phyloP scores from a whole-genome alignment of 495 filamentous ascomycete species.

The Penicillium chermesinum region DNA sequence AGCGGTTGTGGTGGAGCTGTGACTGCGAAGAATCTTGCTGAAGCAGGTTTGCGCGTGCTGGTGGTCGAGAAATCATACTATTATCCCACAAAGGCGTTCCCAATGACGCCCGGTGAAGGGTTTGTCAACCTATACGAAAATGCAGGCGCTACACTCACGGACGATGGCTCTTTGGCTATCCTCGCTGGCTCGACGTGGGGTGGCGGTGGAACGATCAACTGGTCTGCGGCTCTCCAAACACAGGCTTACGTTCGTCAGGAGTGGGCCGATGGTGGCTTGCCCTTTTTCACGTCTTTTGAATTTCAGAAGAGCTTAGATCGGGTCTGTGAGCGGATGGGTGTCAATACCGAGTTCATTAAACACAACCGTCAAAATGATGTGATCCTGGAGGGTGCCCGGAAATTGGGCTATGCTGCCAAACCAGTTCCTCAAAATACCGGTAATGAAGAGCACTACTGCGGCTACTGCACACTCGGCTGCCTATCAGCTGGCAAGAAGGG shows the following conservation, averaged over 20 bases:
- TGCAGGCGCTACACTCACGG: constrained; percentile 47
- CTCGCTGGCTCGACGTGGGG: constrained; percentile 75
- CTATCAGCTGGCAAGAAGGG: constrained; percentile 68
- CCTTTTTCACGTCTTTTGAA: constrained; percentile 69
- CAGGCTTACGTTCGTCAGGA: constrained; percentile 76
- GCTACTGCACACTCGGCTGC: constrained; percentile 77
- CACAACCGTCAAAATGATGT: constrained; percentile 67
- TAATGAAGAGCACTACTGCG: constrained; percentile 63
- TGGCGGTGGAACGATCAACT: constrained; percentile 84
- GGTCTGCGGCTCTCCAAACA: constrained; percentile 78
- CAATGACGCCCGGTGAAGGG: constrained; percentile 58
- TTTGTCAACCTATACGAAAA: constrained; percentile 60
- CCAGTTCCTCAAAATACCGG: constrained; percentile 77
- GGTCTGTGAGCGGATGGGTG: constrained; percentile 71
- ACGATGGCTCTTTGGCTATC: constrained; percentile 58
- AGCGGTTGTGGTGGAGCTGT: constrained; percentile 87
- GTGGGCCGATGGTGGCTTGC: constrained; percentile 70
- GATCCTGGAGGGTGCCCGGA: constrained; percentile 68
- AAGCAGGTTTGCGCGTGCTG: constrained; percentile 66
- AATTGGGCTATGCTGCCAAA: constrained; percentile 67
- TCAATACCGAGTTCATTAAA: constrained; percentile 56
- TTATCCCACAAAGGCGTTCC: constrained; percentile 65
- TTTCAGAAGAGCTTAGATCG: constrained; percentile 75
- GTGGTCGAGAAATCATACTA: constrained; percentile 81
- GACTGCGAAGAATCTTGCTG: constrained; percentile 71